A percentile compares a stretch with the other conserved stretches of the same genome.
phyloP scores from a whole-genome alignment of 2,329 filamentous ascomycete genomes.

The Pseudogymnoascus pannorum region DNA sequence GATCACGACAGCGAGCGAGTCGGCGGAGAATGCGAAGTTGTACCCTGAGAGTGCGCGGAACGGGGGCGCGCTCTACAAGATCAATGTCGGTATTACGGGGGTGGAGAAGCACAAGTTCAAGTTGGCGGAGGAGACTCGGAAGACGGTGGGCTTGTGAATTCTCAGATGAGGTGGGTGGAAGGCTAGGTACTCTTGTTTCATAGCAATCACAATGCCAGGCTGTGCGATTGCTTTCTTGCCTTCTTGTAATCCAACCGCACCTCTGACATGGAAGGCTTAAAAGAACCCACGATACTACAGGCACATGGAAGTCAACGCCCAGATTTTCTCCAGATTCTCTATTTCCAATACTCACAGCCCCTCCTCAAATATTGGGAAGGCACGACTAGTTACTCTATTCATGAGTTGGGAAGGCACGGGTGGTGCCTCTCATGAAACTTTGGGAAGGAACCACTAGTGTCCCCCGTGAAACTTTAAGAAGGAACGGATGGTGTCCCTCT shows the following conservation, averaged over 20 bases:
- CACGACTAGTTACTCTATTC: neutral
- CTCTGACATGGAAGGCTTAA: neutral
- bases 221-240: neutral
- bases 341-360: neutral
- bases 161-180: neutral
- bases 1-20: slow-evolving; percentile 66
- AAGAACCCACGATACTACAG: neutral
- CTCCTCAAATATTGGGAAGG: neutral
- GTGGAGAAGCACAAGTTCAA: slow-evolving; percentile 58
- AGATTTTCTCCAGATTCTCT: neutral
- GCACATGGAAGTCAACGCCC: too few relatives aligned
- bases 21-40: slow-evolving; percentile 49
- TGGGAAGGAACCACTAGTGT: neutral
- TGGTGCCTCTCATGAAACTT: neutral
- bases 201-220: neutral
- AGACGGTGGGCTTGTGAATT: slow-evolving; percentile 1
- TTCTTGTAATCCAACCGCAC: neutral
- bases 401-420: neutral
- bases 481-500: neutral
- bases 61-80: slow-evolving; percentile 65
- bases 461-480: neutral
- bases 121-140: slow-evolving; percentile 16
- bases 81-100: slow-evolving; percentile 68
- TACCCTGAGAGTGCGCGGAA: slow-evolving; percentile 54
- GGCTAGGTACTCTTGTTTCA: neutral